These are phyloP conservation scores for Ustulina deusta DNA, from an alignment of 2,329 filamentous ascomycete species.

Conservation along the genomic window DNA sequence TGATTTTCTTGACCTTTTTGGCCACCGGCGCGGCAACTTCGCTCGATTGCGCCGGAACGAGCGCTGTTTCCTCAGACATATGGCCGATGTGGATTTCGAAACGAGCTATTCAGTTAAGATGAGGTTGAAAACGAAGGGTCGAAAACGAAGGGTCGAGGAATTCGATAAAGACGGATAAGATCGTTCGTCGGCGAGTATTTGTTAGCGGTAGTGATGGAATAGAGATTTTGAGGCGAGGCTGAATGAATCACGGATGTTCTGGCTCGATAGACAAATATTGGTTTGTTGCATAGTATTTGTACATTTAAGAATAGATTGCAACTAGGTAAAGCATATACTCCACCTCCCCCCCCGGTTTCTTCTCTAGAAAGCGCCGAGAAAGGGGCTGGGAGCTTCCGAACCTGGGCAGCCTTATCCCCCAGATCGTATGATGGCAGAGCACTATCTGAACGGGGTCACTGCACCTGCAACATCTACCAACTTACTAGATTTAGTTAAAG, in stretches of 20 bases:
- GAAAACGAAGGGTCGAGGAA: background rate
- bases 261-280: background rate
- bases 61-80: slow-evolving; percentile 51
- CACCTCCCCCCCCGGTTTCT: too few species aligned
- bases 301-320: background rate
- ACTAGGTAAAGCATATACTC: background rate
- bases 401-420: slow-evolving; percentile 18
- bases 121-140: too few species aligned
- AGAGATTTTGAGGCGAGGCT: slow-evolving; percentile 31
- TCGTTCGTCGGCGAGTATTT: slow-evolving; percentile 12
- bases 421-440: slow-evolving; percentile 34
- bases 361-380: too few species aligned
- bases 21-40: slow-evolving; percentile 62
- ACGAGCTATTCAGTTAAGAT: slow-evolving; percentile 7
- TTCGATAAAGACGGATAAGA: background rate
- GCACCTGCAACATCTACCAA: slow-evolving; percentile 13
- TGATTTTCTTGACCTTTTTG: slow-evolving; percentile 87
- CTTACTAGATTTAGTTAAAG: slow-evolving; percentile 26
- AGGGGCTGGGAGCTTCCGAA: slow-evolving; percentile 9
- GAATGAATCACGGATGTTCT: slow-evolving; percentile 8
- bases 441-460: background rate
- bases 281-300: background rate
- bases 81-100: slow-evolving; percentile 9
- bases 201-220: slow-evolving; percentile 8
- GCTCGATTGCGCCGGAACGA: slow-evolving; percentile 49